Evolutionary conservation across 345 rosid genomes (phyloP).

Genomic region (Lenwebbia sp.): DNA sequence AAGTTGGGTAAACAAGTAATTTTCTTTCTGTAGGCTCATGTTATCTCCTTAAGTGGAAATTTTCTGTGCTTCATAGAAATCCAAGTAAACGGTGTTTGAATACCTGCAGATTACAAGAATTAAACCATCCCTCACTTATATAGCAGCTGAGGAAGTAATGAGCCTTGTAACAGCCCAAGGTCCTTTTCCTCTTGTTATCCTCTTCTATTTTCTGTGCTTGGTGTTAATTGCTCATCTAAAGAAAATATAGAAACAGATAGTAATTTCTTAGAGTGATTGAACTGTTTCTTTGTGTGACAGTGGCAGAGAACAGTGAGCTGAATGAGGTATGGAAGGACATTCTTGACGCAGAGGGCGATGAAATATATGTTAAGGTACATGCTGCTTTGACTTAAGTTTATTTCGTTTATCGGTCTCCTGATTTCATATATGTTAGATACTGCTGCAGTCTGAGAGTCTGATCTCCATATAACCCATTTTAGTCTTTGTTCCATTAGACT

Average conservation of each 20-base stretch:
- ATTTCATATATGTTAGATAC: background rate
- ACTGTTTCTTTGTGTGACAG: slow-evolving; percentile 24
- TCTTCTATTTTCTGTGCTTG: background rate
- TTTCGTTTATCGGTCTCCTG: background rate
- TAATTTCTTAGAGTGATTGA: background rate
- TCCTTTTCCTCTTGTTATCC: slow-evolving; percentile 7
- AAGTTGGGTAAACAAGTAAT: slow-evolving; percentile 88
- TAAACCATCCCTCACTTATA: slow-evolving; percentile 73
- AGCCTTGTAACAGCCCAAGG: slow-evolving; percentile 99
- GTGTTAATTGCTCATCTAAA: background rate
- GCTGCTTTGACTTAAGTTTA: background rate
- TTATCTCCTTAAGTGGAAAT: slow-evolving; percentile 1
- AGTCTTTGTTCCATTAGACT: background rate
- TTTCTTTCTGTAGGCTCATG: background rate
- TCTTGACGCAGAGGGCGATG: slow-evolving; percentile 88
- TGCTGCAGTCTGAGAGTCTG: background rate
- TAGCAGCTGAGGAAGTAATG: slow-evolving; percentile 95
- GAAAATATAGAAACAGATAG: background rate
- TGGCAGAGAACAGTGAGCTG: slow-evolving; percentile 70
- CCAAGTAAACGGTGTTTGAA: background rate
- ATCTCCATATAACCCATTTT: background rate
- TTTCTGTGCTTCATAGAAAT: background rate
- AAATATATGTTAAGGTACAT: slow-evolving; percentile 81
- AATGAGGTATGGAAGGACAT: slow-evolving; percentile 97
- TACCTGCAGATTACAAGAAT: slow-evolving; percentile 59